These are phyloP conservation scores for Penicillium subrubescens DNA, from an alignment of 495 filamentous ascomycete genomes.

Conservation along the genomic window DNA sequence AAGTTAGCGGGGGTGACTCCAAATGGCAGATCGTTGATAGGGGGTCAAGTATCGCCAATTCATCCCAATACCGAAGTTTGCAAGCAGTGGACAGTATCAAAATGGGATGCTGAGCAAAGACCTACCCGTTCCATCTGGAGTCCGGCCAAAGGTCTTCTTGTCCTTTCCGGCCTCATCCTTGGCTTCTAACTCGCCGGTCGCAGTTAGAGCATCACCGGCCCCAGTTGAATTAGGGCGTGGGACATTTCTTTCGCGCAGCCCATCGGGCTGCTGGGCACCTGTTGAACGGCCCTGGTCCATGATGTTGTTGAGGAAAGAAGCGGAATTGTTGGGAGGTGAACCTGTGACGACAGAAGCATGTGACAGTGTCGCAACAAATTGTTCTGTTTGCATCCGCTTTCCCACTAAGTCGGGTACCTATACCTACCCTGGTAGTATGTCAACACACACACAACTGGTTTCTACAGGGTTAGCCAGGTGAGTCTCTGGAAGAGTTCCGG, in stretches of 20 bases:
- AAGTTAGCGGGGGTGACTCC: conserved; percentile 22
- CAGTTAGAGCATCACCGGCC: conserved; percentile 36
- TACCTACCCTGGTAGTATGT: conserved; percentile 2
- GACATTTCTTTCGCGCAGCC: conserved; percentile 50
- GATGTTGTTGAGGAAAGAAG: conserved; percentile 27
- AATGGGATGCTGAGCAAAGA: conserved; percentile 4
- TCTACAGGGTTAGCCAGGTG: not conserved
- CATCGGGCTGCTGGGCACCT: conserved; percentile 43
- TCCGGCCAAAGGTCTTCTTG: conserved; percentile 86
- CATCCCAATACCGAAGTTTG: not conserved
- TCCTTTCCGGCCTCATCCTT: conserved; percentile 52
- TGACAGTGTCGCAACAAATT: conserved; percentile 31
- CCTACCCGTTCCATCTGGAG: conserved; percentile 86
- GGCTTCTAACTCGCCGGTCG: conserved; percentile 39
- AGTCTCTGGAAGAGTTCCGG: not conserved
- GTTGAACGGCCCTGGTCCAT: conserved; percentile 51
- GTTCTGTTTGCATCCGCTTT: conserved; percentile 25
- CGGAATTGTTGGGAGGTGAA: conserved; percentile 17
- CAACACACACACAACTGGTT: not conserved
- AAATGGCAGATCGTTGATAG: conserved; percentile 4
- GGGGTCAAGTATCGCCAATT: not conserved
- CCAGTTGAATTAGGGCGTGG: conserved; percentile 39
- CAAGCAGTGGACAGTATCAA: not conserved
- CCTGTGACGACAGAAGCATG: conserved; percentile 35
- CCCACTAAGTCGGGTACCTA: conserved; percentile 3